Evolutionary conservation across 345 rosid species (phyloP).

Genomic region (Mallotus nudiflorus): DNA sequence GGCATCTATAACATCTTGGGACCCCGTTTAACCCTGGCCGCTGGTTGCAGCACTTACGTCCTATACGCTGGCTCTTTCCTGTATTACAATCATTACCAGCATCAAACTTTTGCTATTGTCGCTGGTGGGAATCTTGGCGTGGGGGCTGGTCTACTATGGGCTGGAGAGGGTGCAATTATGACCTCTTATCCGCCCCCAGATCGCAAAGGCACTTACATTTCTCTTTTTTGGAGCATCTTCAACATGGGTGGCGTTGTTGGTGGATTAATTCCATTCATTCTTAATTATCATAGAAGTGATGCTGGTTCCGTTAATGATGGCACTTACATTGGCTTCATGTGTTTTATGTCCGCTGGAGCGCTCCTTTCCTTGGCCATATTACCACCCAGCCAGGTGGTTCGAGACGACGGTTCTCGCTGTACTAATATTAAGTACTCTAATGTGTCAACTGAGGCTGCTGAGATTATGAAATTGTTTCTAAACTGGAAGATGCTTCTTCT

Average conservation of each 20-base stretch:
- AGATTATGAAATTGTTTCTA: slow-evolving; percentile 51
- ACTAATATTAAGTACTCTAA: slow-evolving; percentile 48
- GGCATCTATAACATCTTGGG: slow-evolving; percentile 68
- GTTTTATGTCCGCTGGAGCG: slow-evolving; percentile 67
- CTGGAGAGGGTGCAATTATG: slow-evolving; percentile 93
- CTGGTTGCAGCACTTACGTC: slow-evolving; percentile 77
- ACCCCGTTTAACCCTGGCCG: slow-evolving; percentile 56
- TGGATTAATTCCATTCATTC: slow-evolving; percentile 58
- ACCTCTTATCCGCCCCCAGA: slow-evolving; percentile 83
- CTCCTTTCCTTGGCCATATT: slow-evolving; percentile 48
- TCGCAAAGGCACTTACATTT: slow-evolving; percentile 79
- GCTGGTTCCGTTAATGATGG: slow-evolving; percentile 51
- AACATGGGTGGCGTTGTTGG: slow-evolving; percentile 75
- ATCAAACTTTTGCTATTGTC: slow-evolving; percentile 49
- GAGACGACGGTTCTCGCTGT: slow-evolving; percentile 52
- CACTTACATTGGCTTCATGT: slow-evolving; percentile 71
- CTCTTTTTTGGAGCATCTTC: slow-evolving; percentile 64
- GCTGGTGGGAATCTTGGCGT: slow-evolving; percentile 72
- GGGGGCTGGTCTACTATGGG: slow-evolving; percentile 95
- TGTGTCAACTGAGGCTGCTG: slow-evolving; percentile 34
- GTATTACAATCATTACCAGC: slow-evolving; percentile 52
- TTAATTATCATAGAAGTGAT: slow-evolving; percentile 39
- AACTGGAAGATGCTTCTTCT: slow-evolving; percentile 78
- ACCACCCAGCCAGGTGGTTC: slow-evolving; percentile 45
- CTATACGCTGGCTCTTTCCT: slow-evolving; percentile 66